These are phyloP conservation scores for Artemisia tridentata DNA, from an alignment of 129 eudicot genomes.

Conservation along the genomic window DNA sequence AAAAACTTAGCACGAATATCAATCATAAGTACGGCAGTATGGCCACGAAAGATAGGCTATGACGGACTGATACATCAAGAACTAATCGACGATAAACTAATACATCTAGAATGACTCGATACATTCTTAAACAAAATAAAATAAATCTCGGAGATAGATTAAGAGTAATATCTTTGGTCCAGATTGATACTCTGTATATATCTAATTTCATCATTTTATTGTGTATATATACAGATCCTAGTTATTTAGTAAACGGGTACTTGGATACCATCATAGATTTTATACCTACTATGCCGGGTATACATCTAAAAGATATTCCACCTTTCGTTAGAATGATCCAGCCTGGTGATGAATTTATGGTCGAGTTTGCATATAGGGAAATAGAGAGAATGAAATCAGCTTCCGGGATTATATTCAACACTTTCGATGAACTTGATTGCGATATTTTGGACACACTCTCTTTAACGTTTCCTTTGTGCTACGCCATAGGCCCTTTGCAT, in stretches of 20 bases:
- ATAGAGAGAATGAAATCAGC: slow-evolving; percentile 27
- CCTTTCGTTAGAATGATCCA: slow-evolving; percentile 23
- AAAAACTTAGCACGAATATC: too few relatives aligned
- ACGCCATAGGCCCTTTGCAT: slow-evolving; percentile 40
- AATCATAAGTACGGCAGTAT: too few relatives aligned
- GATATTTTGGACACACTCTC: slow-evolving; percentile 27
- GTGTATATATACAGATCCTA: slow-evolving; percentile 17
- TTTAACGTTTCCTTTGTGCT: slow-evolving; percentile 25
- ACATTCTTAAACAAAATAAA: too few relatives aligned
- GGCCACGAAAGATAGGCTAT: too few relatives aligned
- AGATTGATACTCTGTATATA: background rate
- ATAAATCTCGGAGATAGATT: too few relatives aligned
- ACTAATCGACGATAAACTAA: too few relatives aligned
- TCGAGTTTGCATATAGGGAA: slow-evolving; percentile 3
- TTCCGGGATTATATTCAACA: slow-evolving; percentile 30
- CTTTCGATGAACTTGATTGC: slow-evolving; percentile 27
- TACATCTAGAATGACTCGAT: too few relatives aligned
- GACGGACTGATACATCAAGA: too few relatives aligned
- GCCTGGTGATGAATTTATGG: slow-evolving; percentile 34
- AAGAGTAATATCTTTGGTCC: too few relatives aligned
- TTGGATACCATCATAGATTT: slow-evolving; percentile 28
- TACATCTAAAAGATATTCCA: slow-evolving; percentile 32
- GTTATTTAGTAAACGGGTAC: slow-evolving; percentile 24
- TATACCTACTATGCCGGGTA: slow-evolving; percentile 29
- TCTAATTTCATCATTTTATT: background rate